A percentile compares a stretch with the other conserved stretches of the same genome.
These are phyloP conservation scores for Botryotinia convoluta DNA, from an alignment of 2,329 filamentous ascomycete species.

Conservation along the genomic window DNA sequence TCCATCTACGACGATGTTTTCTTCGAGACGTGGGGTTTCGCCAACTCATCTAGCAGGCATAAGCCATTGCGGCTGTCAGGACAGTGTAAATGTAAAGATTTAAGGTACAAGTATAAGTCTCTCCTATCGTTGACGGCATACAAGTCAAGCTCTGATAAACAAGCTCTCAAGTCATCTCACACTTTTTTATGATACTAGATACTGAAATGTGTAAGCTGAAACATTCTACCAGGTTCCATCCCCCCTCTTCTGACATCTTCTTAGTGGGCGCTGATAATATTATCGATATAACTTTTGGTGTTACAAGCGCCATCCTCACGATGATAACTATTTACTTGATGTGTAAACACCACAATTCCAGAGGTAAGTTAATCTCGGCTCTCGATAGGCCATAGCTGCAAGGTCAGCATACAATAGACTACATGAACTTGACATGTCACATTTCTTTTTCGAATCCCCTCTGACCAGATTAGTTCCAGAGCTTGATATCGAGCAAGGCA, in stretches of 20 bases:
- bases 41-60: not conserved
- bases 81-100: not conserved
- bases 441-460: not conserved
- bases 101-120: not conserved
- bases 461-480: not conserved
- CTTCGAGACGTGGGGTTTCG: not conserved
- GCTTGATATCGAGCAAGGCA: not conserved
- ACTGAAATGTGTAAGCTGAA: slow-evolving; percentile 5
- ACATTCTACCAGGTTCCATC: not conserved
- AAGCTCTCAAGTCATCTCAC: not conserved
- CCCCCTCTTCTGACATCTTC: not conserved
- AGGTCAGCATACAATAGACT: not conserved
- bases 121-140: not conserved
- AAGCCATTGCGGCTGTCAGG: not conserved
- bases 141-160: not conserved
- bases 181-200: not conserved
- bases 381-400: not conserved
- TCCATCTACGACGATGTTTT: not conserved
- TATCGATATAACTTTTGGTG: slow-evolving; percentile 1
- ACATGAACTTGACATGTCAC: not conserved
- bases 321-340: not conserved
- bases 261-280: slow-evolving; percentile 8
- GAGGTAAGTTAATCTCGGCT: not conserved
- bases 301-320: not conserved
- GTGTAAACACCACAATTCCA: not conserved